Evolutionary conservation across 495 filamentous ascomycete species (phyloP).

Genomic region (Xylaria curta): DNA sequence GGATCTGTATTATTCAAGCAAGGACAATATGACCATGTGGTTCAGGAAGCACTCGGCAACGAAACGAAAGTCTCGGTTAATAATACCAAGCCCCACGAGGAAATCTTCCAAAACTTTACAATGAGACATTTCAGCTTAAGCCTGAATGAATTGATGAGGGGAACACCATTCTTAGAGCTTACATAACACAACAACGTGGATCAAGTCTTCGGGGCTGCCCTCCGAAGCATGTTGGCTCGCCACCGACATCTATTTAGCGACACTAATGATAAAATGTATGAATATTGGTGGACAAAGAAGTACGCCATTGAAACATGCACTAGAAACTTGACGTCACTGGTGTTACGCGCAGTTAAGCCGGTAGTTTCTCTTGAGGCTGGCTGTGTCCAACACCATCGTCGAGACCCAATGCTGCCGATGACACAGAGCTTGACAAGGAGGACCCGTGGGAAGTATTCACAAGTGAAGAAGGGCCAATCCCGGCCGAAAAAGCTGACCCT

Average conservation of each 20-base stretch:
- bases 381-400: neutral
- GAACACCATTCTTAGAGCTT: neutral
- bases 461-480: neutral
- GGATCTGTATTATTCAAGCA: too few species aligned
- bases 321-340: neutral
- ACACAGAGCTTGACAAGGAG: neutral
- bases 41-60: too few species aligned
- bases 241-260: neutral
- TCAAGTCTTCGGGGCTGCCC: neutral
- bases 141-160: neutral
- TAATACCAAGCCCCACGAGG: neutral
- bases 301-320: neutral
- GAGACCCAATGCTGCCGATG: neutral
- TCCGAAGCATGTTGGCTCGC: neutral
- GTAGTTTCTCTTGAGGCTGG: neutral
- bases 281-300: neutral
- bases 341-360: neutral
- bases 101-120: neutral
- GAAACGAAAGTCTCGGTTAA: too few species aligned
- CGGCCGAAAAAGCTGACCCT: neutral
- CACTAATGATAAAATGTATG: neutral
- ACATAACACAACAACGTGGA: neutral
- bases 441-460: neutral
- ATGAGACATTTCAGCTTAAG: neutral
- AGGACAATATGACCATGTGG: too few species aligned